These are phyloP conservation scores for Filosporella fistucella DNA, from an alignment of 495 filamentous ascomycete genomes.

Conservation along the genomic window DNA sequence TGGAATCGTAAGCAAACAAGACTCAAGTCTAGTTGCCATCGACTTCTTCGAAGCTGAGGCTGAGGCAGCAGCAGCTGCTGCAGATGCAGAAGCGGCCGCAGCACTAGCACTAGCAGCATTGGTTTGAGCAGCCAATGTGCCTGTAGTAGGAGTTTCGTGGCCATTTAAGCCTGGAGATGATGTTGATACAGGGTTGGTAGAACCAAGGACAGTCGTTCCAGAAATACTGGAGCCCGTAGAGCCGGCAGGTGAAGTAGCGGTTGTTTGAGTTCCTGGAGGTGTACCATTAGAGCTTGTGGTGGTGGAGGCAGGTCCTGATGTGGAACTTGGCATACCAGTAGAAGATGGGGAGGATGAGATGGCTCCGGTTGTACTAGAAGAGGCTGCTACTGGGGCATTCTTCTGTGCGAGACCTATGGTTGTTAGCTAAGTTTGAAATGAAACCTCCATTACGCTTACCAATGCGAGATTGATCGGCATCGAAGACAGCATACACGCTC, in stretches of 20 bases:
- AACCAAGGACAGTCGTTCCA: background rate
- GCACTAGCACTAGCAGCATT: no score
- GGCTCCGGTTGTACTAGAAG: background rate
- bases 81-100: no score
- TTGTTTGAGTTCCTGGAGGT: no score
- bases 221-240: no score
- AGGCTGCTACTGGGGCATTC: background rate
- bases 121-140: background rate
- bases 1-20: no score
- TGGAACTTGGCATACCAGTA: no score
- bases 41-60: no score
- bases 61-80: no score
- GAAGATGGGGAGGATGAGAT: no score
- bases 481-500: constrained; percentile 86
- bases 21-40: no score
- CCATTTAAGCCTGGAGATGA: constrained; percentile 11
- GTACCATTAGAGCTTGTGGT: background rate
- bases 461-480: constrained; percentile 55
- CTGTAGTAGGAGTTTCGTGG: constrained; percentile 7
- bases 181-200: background rate
- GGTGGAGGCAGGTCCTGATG: background rate
- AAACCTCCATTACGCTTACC: no score
- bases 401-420: constrained; percentile 12
- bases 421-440: constrained; percentile 10
- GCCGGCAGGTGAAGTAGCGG: no score